Base-by-base conservation (phyloP, 1,284 basidiomycete species). In the Anthracocystis walkeri region DNA sequence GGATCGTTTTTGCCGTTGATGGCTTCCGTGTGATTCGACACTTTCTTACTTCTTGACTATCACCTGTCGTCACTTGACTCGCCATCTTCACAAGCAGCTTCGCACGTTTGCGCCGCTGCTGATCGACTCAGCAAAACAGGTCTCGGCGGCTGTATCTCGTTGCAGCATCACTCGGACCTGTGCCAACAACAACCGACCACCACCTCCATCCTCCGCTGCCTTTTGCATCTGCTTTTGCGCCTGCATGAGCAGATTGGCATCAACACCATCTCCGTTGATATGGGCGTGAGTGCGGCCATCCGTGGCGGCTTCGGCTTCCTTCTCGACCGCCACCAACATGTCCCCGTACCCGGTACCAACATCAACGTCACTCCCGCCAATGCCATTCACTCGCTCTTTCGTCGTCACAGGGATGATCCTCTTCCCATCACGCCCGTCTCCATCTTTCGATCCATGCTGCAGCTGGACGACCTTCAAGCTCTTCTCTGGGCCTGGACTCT, bases 401-500 rank as follows among this genome's bases (percentile, higher is more conserved):
- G 52, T 45, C 67, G 73, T n/a, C 65, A 65, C 11, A 53, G 64
- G 31, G 73, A 75, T 5, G 25, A 57, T 14, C 57, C 68, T 8
- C 65, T 75, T 4, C 67, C 73, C 56, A 65, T 71, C 46, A 66
- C 67, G 1, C 73, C 67, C 20, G 45, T 65, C 12, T 65, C 67
- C 41, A 58, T 70, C 38, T 38, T 75, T 7, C 65, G 57, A 1
- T 70, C 65, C 55, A 54, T 75, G 73, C 54, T 71, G 2, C 67
- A 71, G 29, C 35, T 67, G 16, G 67, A 75, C 29, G 65, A 75
- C 38, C 52, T 75, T 21, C 73, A 71, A 40, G 73, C 73, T 3
- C 65, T 75, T 18, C 73, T 75, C n/a, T 75, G 73, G 68, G 73
- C 68, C 1, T 75, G 73, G 62, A 74, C 72, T 3, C 61, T 80